A percentile compares a stretch with the other conserved stretches of the same genome.
phyloP scores from a whole-genome alignment of 2,329 filamentous ascomycete genomes.

The Pseudogymnoascus sp. region DNA sequence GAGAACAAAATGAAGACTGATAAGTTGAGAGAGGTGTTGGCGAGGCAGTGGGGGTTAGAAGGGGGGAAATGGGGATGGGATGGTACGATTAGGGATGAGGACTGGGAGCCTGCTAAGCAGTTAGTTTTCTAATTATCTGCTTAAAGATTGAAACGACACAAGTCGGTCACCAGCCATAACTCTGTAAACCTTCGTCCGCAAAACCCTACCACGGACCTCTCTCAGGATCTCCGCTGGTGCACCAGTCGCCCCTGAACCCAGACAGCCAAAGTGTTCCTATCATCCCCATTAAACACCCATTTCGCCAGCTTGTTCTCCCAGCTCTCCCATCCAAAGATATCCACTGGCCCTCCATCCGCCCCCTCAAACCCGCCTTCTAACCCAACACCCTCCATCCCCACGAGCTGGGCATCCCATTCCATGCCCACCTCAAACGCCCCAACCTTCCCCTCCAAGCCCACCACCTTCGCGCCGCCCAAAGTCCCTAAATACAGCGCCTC shows the following conservation, averaged over 20 bases:
- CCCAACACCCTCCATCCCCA: slow-evolving; percentile 48
- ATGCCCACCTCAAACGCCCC: slow-evolving; percentile 80
- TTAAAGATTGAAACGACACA: neutral
- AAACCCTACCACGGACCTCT: neutral
- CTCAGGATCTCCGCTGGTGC: slow-evolving; percentile 41
- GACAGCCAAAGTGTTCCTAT: slow-evolving; percentile 77
- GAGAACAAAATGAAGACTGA: neutral
- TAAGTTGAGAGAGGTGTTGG: neutral
- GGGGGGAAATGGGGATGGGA: neutral
- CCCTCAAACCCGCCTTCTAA: slow-evolving; percentile 30
- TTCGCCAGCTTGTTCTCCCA: slow-evolving; percentile 83
- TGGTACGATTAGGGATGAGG: neutral
- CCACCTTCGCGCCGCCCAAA: slow-evolving; percentile 71
- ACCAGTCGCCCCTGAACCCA: slow-evolving; percentile 85
- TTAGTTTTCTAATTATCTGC: neutral
- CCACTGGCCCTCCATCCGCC: slow-evolving; percentile 54
- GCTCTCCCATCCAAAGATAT: slow-evolving; percentile 85
- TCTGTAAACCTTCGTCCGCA: neutral
- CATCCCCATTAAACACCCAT: slow-evolving; percentile 91
- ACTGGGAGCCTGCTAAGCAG: neutral
- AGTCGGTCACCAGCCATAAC: neutral
- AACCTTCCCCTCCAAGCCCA: slow-evolving; percentile 62
- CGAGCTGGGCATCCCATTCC: slow-evolving; percentile 84
- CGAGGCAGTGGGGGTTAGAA: neutral
- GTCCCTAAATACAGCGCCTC: slow-evolving; percentile 84